phyloP scores from a whole-genome alignment of 129 eudicot species.

The Tagetes patula region DNA sequence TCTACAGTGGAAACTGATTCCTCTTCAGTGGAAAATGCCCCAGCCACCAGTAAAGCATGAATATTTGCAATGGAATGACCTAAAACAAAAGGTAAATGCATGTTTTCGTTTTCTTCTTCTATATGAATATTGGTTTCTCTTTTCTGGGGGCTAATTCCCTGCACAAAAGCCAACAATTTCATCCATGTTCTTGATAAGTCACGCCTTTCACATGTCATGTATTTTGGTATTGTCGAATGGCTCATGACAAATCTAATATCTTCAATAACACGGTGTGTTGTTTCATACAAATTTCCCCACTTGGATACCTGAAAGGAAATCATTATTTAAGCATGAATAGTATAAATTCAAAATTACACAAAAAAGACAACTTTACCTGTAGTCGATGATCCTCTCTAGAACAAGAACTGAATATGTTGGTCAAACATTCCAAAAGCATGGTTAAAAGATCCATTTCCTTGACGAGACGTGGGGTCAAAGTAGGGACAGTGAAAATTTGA shows the following conservation, averaged over 20 bases:
- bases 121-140: slow-evolving; percentile 80
- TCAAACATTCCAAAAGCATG: slow-evolving; percentile 72
- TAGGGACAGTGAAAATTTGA: slow-evolving; percentile 92
- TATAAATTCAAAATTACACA: not conserved
- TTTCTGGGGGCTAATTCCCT: slow-evolving; percentile 96
- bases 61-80: slow-evolving; percentile 79
- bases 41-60: slow-evolving; percentile 71
- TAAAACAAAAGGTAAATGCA: slow-evolving; percentile 76
- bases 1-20: slow-evolving; percentile 37
- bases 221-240: slow-evolving; percentile 73
- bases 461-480: slow-evolving; percentile 87
- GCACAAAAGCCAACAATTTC: slow-evolving; percentile 79
- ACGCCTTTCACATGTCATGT: slow-evolving; percentile 57
- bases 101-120: slow-evolving; percentile 85
- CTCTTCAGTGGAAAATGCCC: slow-evolving; percentile 71
- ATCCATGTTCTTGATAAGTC: slow-evolving; percentile 78
- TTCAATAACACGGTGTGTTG: slow-evolving; percentile 82
- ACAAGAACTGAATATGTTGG: slow-evolving; percentile 59
- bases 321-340: not conserved
- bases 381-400: slow-evolving; percentile 75
- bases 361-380: slow-evolving; percentile 48
- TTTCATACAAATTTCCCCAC: slow-evolving; percentile 80
- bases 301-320: slow-evolving; percentile 57
- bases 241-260: slow-evolving; percentile 93
- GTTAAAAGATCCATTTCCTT: slow-evolving; percentile 85